A percentile compares a stretch with the other conserved stretches of the same genome.
These are phyloP conservation scores for Naganishia liquefaciens DNA, from an alignment of 1,284 basidiomycete genomes.

Conservation along the genomic window DNA sequence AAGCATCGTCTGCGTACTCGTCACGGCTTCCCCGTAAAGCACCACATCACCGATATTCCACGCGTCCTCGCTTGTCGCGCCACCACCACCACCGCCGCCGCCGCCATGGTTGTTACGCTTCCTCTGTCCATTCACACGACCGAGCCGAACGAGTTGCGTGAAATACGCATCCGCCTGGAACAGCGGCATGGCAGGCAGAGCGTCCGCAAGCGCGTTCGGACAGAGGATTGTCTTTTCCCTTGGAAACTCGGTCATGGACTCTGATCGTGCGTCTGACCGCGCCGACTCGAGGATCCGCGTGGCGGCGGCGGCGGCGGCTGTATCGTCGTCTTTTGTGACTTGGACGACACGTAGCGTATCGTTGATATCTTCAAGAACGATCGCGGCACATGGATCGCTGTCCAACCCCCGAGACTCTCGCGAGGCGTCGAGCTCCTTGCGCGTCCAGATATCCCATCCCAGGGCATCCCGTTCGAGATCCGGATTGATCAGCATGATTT, in stretches of 20 bases:
- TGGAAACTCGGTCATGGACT: background rate
- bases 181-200: constrained; percentile 53
- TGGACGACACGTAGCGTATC: constrained; percentile 3
- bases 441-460: background rate
- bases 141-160: constrained; percentile 46
- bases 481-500: constrained; percentile 51
- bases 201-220: constrained; percentile 23
- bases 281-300: background rate
- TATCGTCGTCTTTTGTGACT: background rate
- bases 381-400: background rate
- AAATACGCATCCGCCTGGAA: constrained; percentile 57
- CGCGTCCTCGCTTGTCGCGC: constrained; percentile 34
- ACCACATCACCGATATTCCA: constrained; percentile 74
- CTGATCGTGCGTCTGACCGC: background rate
- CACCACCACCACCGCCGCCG: constrained; percentile 42
- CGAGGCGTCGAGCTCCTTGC: constrained; percentile 22
- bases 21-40: constrained; percentile 84
- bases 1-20: constrained; percentile 92
- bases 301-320: background rate
- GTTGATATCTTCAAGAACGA: constrained; percentile 13
- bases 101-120: constrained; percentile 41
- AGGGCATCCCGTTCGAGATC: constrained; percentile 2
- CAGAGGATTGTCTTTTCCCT: constrained; percentile 7
- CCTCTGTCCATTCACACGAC: constrained; percentile 38
- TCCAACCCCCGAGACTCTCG: constrained; percentile 23